Base-by-base conservation (phyloP, 345 rosid species). In the Sisymbrium altissimum region DNA sequence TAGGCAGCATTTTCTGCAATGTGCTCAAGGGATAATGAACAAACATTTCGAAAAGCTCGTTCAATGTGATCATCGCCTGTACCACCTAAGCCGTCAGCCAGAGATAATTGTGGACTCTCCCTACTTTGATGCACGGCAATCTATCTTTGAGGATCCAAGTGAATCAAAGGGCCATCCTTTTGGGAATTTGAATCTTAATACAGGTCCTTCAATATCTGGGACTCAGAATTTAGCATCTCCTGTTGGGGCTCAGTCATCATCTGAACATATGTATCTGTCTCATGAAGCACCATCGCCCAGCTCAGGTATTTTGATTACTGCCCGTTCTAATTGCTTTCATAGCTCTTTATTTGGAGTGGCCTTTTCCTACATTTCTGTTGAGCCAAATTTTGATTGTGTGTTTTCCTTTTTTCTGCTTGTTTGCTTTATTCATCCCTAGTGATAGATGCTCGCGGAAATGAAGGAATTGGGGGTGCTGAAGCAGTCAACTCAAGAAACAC, bases 1-100 rank as follows among this genome's bases (percentile, higher is more conserved):
- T 55, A 96, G 99, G 90, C 86, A 85, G 76, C 99, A 96, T 82
- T 92, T 86, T 88, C 88, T 96, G 85, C 95, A 90, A 78, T 92
- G 94, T 79, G 88, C 89, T 49, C 97, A 81, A 81, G 98, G 98
- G 73, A 78, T 90, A 69, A 76, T 96, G 73, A 87, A 81, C 84
- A 92, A 83, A 64, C 99, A 96, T 85, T 89, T 90, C 12, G 98
- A 96, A 72, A 96, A 96, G 84, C 95, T 96, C 29, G 88, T 96
- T 73, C 99, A 96, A 58, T 96, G 99, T 72, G 97, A 92, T 75
- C 78, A 82, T 87, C 92, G 97, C 10, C 82, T 96, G 74, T 86
- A 84, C 80, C 87, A 84, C 68, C 77, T 96, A 74, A 92, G 99
- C 83, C 84, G 40, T 68, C 94, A 90, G 81, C 93, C 90, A 0